phyloP scores from a whole-genome alignment of 1,284 basidiomycete genomes.

The Naganishia liquefaciens region DNA sequence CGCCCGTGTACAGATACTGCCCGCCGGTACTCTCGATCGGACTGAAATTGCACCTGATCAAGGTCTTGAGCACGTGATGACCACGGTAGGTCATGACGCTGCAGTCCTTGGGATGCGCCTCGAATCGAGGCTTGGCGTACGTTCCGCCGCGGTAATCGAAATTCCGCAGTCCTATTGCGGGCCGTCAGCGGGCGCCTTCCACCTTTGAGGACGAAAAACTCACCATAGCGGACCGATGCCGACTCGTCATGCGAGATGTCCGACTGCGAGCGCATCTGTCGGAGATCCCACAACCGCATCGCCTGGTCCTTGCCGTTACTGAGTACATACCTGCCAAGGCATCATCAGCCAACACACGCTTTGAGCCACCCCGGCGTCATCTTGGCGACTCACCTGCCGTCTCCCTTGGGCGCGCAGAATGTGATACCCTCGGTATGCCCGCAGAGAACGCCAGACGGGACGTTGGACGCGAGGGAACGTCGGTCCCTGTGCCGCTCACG shows the following conservation, averaged over 20 bases:
- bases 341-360: no score
- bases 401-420: slow-evolving; percentile 79
- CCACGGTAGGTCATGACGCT: slow-evolving; percentile 95
- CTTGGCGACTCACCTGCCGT: slow-evolving; percentile 58
- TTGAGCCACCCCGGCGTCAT: no score
- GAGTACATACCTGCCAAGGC: slow-evolving; percentile 86
- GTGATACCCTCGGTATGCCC: slow-evolving; percentile 96
- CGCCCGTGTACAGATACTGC: slow-evolving; percentile 89
- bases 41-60: slow-evolving; percentile 95
- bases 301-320: slow-evolving; percentile 98
- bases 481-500: slow-evolving; percentile 70
- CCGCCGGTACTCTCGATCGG: slow-evolving; percentile 86
- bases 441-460: slow-evolving; percentile 86
- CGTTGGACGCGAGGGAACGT: slow-evolving; percentile 75
- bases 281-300: slow-evolving; percentile 87
- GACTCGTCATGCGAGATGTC: slow-evolving; percentile 65
- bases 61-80: slow-evolving; percentile 85
- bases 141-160: slow-evolving; percentile 65
- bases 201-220: no score
- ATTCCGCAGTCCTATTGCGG: slow-evolving; percentile 51
- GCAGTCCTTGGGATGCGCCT: slow-evolving; percentile 78
- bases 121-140: slow-evolving; percentile 66
- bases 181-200: no score
- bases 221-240: slow-evolving; percentile 58
- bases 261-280: slow-evolving; percentile 78